A percentile compares a stretch with the other conserved stretches of the same genome.
phyloP scores from a whole-genome alignment of 441 rosid species.

The Adansonia gregorii region DNA sequence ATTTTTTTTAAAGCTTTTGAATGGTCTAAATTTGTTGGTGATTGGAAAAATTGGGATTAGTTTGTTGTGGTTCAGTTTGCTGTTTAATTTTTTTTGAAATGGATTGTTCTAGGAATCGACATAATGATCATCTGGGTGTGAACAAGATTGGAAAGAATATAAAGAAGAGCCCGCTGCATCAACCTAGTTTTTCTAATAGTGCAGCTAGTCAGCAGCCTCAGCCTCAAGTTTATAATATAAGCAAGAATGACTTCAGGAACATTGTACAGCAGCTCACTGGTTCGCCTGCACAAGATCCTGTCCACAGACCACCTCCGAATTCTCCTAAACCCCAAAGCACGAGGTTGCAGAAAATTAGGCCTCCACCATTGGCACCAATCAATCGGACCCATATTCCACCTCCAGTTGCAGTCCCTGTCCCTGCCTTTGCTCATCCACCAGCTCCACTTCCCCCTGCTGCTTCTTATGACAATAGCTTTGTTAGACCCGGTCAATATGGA shows the following conservation, averaged over 20 bases:
- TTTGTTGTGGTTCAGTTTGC: conserved; percentile 8
- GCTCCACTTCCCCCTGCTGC: conserved; percentile 37
- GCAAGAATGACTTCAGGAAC: conserved; percentile 84
- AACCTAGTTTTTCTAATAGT: conserved; percentile 66
- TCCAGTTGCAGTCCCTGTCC: conserved; percentile 33
- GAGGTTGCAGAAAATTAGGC: conserved; percentile 72
- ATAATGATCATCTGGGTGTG: conserved; percentile 44
- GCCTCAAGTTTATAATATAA: conserved; percentile 91
- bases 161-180: conserved; percentile 48
- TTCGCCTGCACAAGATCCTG: conserved; percentile 64
- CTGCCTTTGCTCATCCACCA: conserved; percentile 37
- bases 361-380: conserved; percentile 73
- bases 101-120: conserved; percentile 65
- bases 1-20: conserved; percentile 2
- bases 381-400: conserved; percentile 57
- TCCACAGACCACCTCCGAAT: conserved; percentile 70
- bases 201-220: conserved; percentile 71
- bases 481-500: conserved; percentile 51
- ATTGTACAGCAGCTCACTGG: conserved; percentile 91
- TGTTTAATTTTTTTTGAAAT: conserved; percentile 38
- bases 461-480: conserved; percentile 41
- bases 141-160: too few species aligned
- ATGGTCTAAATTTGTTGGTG: conserved; percentile 13
- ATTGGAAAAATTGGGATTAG: not conserved
- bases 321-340: conserved; percentile 77